Conservation (phyloP, 2,329 filamentous ascomycete genomes). For the Penicillium aurantiogriseum region DNA sequence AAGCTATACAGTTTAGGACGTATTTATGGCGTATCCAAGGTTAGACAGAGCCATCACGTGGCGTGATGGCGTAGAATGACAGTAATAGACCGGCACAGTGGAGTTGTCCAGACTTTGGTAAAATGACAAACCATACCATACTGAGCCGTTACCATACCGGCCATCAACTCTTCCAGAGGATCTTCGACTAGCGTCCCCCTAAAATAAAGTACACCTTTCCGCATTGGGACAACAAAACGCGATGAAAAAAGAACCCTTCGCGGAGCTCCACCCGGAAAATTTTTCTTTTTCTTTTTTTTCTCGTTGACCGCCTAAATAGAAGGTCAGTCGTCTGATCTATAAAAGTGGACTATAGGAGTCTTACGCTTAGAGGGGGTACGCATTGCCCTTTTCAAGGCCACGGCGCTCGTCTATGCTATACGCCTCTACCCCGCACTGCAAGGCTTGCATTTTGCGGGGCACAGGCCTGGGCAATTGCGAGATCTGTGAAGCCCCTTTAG, state of each 20-base stretch:
- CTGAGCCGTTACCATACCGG: neutral
- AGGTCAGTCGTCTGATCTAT: constrained; percentile 8
- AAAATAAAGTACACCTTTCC: constrained; percentile 14
- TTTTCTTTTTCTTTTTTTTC: constrained; percentile 11
- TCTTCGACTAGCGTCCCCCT: constrained; percentile 13
- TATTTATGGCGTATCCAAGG: neutral
- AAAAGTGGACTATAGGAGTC: neutral
- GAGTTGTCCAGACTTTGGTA: constrained; percentile 1
- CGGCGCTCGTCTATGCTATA: neutral
- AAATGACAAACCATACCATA: constrained; percentile 10
- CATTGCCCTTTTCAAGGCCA: neutral
- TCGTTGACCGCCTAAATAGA: neutral
- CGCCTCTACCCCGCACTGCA: constrained; percentile 29
- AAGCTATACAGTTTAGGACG: neutral
- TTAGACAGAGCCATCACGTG: constrained; percentile 3
- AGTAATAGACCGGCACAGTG: neutral
- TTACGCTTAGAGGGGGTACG: neutral
- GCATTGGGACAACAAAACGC: constrained; percentile 23
- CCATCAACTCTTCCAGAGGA: constrained; percentile 9
- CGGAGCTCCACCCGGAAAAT: constrained; percentile 16
- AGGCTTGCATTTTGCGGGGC: constrained; percentile 28
- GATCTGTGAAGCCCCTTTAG: neutral
- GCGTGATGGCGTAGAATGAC: constrained; percentile 6
- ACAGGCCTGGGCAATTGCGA: constrained; percentile 14
- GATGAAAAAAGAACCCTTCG: constrained; percentile 18